These are phyloP conservation scores for Pogostemon cablin DNA, from an alignment of 257 asterid species.

Conservation along the genomic window DNA sequence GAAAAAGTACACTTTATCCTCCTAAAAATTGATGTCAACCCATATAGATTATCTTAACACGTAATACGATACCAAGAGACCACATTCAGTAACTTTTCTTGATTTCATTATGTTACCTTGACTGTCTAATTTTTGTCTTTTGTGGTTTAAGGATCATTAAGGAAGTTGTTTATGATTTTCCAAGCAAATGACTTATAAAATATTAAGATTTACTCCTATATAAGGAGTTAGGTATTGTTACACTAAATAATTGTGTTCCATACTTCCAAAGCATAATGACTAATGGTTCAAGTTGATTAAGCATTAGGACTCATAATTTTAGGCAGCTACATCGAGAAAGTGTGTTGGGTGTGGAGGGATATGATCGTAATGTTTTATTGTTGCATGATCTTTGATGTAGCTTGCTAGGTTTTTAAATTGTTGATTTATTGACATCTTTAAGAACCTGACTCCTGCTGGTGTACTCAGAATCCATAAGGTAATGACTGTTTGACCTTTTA, in stretches of 20 bases:
- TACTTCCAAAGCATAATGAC: background rate
- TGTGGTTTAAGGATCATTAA: background rate
- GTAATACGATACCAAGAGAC: too few species aligned
- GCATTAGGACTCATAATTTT: background rate
- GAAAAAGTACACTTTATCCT: background rate
- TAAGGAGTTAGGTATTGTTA: background rate
- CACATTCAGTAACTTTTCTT: background rate
- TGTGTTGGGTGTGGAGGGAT: background rate
- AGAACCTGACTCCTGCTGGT: background rate
- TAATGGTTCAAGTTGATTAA: background rate
- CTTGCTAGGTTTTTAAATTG: background rate
- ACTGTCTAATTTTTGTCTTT: background rate
- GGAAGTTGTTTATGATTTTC: background rate
- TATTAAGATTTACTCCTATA: background rate
- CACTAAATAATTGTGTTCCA: background rate
- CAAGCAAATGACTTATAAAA: background rate
- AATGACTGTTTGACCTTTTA: constrained; percentile 2
- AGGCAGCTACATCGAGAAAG: background rate
- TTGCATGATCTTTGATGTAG: background rate
- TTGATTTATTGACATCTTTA: background rate
- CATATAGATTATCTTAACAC: background rate
- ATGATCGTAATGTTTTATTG: background rate
- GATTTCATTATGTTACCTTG: background rate
- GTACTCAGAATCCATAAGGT: background rate
- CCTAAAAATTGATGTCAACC: constrained; percentile 5